Evolutionary conservation across 306 rosid genomes (phyloP).

Genomic region (Vachellia pachyceras): DNA sequence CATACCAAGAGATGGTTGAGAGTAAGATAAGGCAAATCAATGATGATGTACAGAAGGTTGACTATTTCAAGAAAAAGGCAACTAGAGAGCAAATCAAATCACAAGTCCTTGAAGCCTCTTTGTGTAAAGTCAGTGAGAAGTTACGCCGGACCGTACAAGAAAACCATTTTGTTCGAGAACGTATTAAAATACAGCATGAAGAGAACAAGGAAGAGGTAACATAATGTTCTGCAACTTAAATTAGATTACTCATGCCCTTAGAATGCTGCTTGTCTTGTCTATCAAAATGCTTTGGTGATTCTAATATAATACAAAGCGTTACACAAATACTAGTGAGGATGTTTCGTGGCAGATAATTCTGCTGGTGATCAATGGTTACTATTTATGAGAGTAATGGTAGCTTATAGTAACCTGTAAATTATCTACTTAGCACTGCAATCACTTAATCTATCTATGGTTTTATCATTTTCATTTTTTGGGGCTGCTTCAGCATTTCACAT

Average conservation of each 20-base stretch:
- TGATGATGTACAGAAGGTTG: conserved; percentile 48
- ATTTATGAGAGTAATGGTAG: background rate
- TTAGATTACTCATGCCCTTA: conserved; percentile 6
- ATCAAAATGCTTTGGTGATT: conserved; percentile 13
- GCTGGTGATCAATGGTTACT: conserved; percentile 9
- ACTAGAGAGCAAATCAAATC: conserved; percentile 48
- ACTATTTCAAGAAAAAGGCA: conserved; percentile 42
- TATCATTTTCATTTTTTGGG: background rate
- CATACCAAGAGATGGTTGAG: conserved; percentile 59
- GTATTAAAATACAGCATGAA: conserved; percentile 45
- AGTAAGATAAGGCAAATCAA: conserved; percentile 50
- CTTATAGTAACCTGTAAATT: background rate
- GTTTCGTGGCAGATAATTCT: conserved; percentile 7
- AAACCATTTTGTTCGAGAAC: conserved; percentile 46
- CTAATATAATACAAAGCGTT: conserved; percentile 1
- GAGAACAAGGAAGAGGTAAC: conserved; percentile 60
- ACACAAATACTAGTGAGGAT: conserved; percentile 9
- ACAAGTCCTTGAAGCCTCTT: conserved; percentile 41
- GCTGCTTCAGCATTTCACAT: background rate
- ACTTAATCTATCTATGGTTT: conserved; percentile 1
- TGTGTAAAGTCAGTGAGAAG: conserved; percentile 46
- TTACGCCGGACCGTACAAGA: conserved; percentile 45
- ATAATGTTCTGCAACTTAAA: conserved; percentile 31
- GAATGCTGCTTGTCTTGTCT: conserved; percentile 18
- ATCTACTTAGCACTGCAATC: conserved; percentile 24